Conservation (phyloP, 352 stramenopile genomes). For the Globisporangium echinulatum region DNA sequence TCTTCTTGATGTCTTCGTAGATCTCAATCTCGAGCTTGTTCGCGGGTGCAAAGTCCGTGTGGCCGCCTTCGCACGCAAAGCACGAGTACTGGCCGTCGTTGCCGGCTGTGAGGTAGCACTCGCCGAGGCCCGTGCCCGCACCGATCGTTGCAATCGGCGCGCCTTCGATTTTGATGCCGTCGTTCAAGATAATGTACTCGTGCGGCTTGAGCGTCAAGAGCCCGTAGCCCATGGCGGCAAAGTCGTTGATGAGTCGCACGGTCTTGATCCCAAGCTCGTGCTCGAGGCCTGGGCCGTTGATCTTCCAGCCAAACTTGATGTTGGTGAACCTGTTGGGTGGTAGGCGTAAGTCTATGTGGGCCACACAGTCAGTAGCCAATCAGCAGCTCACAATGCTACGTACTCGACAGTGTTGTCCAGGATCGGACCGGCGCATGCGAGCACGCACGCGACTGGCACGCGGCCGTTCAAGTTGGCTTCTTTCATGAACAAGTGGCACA, state of each 20-base stretch:
- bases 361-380: neutral
- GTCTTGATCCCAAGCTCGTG: slow-evolving; percentile 77
- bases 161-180: slow-evolving; percentile 51
- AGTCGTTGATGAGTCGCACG: slow-evolving; percentile 96
- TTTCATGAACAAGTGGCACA: slow-evolving; percentile 92
- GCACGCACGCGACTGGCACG: slow-evolving; percentile 55
- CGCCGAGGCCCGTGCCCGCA: slow-evolving; percentile 93
- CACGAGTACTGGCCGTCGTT: slow-evolving; percentile 86
- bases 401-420: slow-evolving; percentile 77
- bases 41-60: slow-evolving; percentile 93
- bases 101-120: slow-evolving; percentile 93
- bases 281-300: slow-evolving; percentile 78
- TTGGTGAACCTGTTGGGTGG: slow-evolving; percentile 82
- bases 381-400: slow-evolving; percentile 9
- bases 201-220: slow-evolving; percentile 92
- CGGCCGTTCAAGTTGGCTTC: slow-evolving; percentile 77
- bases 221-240: slow-evolving; percentile 96
- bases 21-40: slow-evolving; percentile 86
- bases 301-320: slow-evolving; percentile 88
- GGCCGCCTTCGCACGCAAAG: slow-evolving; percentile 92
- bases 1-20: slow-evolving; percentile 74
- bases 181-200: slow-evolving; percentile 90
- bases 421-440: slow-evolving; percentile 78
- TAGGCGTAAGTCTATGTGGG: neutral
- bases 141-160: slow-evolving; percentile 94